Percentiles rank a stretch among this genome's conserved stretches.
Evolutionary conservation across 441 rosid genomes (phyloP).

Genomic region (Erodium moschatum): DNA sequence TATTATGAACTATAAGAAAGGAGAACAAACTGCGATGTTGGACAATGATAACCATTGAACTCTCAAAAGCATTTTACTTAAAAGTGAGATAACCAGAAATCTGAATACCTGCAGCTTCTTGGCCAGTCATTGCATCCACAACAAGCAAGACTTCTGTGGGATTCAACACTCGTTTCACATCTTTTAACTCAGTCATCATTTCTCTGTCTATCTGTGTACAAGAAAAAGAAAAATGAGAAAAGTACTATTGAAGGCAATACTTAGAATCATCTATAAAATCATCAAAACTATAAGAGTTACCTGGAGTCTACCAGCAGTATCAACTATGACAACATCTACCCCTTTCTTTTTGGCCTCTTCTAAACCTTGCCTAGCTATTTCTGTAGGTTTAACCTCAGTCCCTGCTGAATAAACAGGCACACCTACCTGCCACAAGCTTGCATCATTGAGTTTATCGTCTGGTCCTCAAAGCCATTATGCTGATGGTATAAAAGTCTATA

Average conservation of each 20-base stretch:
- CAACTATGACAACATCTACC: slow-evolving; percentile 78
- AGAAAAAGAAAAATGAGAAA: slow-evolving; percentile 15
- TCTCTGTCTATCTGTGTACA: slow-evolving; percentile 73
- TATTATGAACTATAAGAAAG: background rate
- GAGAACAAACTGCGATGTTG: background rate
- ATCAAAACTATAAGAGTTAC: slow-evolving; percentile 27
- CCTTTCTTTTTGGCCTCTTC: slow-evolving; percentile 74
- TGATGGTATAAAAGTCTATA: background rate
- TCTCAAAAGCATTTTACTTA: background rate
- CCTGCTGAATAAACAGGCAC: slow-evolving; percentile 87
- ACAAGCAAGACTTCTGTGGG: slow-evolving; percentile 92
- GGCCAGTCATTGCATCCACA: slow-evolving; percentile 99
- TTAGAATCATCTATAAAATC: slow-evolving; percentile 10
- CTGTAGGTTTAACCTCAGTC: slow-evolving; percentile 75
- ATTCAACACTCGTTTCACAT: slow-evolving; percentile 68
- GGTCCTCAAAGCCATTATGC: background rate
- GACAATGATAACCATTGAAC: background rate
- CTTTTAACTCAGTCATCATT: slow-evolving; percentile 96
- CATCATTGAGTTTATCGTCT: background rate
- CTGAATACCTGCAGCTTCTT: slow-evolving; percentile 87
- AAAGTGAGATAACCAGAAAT: slow-evolving; percentile 4
- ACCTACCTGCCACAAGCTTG: slow-evolving; percentile 58
- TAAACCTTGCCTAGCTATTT: slow-evolving; percentile 83
- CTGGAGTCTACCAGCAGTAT: slow-evolving; percentile 99
- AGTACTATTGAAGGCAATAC: slow-evolving; percentile 13